Evolutionary conservation across 2,329 filamentous ascomycete genomes (phyloP).

Genomic region (Ophiostoma novo-ulmi): DNA sequence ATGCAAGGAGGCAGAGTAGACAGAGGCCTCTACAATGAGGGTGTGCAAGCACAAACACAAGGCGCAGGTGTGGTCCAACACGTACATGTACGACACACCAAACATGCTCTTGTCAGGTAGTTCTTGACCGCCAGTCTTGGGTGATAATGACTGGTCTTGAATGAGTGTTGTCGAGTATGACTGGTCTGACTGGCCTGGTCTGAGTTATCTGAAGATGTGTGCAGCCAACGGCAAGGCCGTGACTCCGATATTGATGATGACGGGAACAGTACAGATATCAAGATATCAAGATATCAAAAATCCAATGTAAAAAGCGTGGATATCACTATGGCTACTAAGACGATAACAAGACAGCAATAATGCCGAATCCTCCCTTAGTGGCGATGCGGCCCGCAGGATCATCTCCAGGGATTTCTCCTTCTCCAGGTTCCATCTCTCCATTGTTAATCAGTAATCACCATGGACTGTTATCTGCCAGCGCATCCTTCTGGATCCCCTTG

Average conservation of each 20-base stretch:
- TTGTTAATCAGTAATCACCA: not conserved
- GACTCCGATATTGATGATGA: not conserved
- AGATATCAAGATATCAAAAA: not conserved
- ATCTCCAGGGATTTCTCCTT: not conserved
- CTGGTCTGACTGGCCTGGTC: not conserved
- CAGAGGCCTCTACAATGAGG: not conserved
- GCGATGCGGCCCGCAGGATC: constrained; percentile 4
- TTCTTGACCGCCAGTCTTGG: constrained; percentile 9
- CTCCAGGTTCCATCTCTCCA: not conserved
- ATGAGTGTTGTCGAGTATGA: not conserved
- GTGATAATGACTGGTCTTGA: not conserved
- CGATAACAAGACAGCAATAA: not conserved
- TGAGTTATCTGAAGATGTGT: not conserved
- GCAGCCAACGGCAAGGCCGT: not conserved
- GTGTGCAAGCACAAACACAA: not conserved
- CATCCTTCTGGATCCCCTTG: not conserved
- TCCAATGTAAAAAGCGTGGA: not conserved
- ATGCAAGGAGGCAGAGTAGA: not conserved
- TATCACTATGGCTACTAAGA: not conserved
- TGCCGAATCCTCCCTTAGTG: not conserved
- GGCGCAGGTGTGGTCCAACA: not conserved
- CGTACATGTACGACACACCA: constrained; percentile 6
- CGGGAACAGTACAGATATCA: not conserved
- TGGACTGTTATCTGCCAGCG: not conserved
- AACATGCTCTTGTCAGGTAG: not conserved